Evolutionary conservation across 768 basidiomycete species (phyloP).

Genomic region (Gautieria morchelliformis): DNA sequence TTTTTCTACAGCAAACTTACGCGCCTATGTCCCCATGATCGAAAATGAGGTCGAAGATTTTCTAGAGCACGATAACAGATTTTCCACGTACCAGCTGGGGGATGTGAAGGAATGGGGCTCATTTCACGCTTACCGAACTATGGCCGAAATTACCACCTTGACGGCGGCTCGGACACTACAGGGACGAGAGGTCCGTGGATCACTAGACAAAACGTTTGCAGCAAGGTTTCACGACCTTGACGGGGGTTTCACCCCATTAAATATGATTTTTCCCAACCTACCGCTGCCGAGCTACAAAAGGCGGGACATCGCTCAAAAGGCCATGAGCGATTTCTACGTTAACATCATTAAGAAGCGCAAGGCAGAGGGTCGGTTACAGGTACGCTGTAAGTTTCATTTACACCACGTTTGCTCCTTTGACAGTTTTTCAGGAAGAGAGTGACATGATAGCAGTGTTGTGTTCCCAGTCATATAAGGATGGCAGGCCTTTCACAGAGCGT

Average conservation of each 20-base stretch:
- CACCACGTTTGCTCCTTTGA: conserved; percentile 4
- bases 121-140: conserved; percentile 62
- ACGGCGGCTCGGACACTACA: conserved; percentile 92
- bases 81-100: conserved; percentile 51
- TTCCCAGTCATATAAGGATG: conserved; percentile 76
- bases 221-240: conserved; percentile 82
- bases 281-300: conserved; percentile 85
- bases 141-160: conserved; percentile 88
- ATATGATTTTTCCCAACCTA: conserved; percentile 90
- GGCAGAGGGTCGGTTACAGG: conserved; percentile 36
- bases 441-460: conserved; percentile 91
- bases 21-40: conserved; percentile 73
- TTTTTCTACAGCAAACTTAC: conserved; percentile 84
- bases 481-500: conserved; percentile 67
- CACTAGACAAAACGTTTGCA: conserved; percentile 77
- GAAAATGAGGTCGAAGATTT: conserved; percentile 68
- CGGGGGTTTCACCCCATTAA: conserved; percentile 91
- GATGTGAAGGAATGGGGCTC: conserved; percentile 68
- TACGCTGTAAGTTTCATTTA: neutral
- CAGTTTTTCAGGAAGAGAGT: conserved; percentile 47
- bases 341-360: conserved; percentile 72
- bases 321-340: conserved; percentile 91
- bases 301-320: conserved; percentile 83
- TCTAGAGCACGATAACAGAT: conserved; percentile 53
- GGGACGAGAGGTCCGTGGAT: conserved; percentile 77